A percentile compares a stretch with the other conserved stretches of the same genome.
Conservation (phyloP, 176 grass and related monocot species). For the Metroxylon sagu region DNA sequence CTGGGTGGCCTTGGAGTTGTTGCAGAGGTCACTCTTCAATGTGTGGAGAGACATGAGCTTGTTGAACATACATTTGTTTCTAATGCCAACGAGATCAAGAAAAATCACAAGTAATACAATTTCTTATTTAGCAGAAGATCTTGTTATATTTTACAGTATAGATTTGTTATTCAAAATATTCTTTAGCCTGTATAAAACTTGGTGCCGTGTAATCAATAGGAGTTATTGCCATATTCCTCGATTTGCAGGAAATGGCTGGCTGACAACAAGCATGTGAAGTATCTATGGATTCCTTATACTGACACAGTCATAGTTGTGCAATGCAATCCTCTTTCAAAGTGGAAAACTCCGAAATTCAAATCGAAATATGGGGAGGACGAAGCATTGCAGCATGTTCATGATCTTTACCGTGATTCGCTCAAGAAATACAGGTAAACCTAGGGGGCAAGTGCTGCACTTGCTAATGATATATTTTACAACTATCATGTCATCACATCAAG, state of each 20-base stretch:
- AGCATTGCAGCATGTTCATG: conserved; percentile 57
- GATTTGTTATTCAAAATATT: no score
- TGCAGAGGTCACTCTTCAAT: conserved; percentile 75
- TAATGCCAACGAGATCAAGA: conserved; percentile 60
- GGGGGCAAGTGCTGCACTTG: not conserved
- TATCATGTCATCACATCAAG: no score
- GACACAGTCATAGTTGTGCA: conserved; percentile 63
- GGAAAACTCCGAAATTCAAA: conserved; percentile 60
- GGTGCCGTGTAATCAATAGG: no score
- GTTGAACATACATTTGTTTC: conserved; percentile 88
- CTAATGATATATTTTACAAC: not conserved
- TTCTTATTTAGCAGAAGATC: not conserved
- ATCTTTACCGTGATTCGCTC: conserved; percentile 70
- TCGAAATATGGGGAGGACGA: conserved; percentile 74
- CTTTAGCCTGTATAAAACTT: no score
- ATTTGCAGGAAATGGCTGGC: conserved; percentile 75
- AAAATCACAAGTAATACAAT: conserved; percentile 78
- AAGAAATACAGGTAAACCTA: conserved; percentile 47
- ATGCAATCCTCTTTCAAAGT: conserved; percentile 76
- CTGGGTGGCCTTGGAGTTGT: conserved; percentile 67
- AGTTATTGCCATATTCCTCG: not conserved
- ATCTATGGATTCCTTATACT: conserved; percentile 78
- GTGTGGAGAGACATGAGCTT: conserved; percentile 70
- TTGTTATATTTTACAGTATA: not conserved
- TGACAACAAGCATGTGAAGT: conserved; percentile 86